Conservation (phyloP, 306 rosid genomes). For the Lathyrus oleraceus region DNA sequence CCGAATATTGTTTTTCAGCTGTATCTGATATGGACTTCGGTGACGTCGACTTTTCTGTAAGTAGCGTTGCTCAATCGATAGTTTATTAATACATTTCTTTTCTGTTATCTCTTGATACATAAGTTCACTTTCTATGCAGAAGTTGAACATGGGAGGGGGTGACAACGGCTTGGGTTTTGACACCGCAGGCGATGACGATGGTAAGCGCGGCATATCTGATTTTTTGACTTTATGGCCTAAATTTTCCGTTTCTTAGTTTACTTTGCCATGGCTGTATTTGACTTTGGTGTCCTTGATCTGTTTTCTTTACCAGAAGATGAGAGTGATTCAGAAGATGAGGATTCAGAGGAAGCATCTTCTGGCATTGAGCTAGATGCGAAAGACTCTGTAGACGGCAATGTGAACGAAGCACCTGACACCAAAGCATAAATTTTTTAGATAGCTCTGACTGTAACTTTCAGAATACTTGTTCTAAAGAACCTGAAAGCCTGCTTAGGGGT, state of each 20-base stretch:
- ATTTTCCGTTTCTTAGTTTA: background rate
- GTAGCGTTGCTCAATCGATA: constrained; percentile 17
- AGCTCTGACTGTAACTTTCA: constrained; percentile 3
- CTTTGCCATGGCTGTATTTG: background rate
- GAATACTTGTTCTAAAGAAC: background rate
- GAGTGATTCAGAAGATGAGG: constrained; percentile 41
- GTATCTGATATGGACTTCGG: constrained; percentile 51
- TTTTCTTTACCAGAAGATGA: constrained; percentile 38
- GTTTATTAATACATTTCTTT: background rate
- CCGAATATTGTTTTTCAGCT: constrained; percentile 40
- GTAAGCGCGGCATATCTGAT: constrained; percentile 28
- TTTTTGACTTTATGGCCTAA: background rate
- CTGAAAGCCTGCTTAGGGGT: constrained; percentile 4
- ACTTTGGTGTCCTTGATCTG: background rate
- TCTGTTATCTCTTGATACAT: background rate
- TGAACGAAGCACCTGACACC: constrained; percentile 24
- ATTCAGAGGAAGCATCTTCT: constrained; percentile 31
- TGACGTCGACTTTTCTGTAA: constrained; percentile 61
- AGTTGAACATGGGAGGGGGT: constrained; percentile 45
- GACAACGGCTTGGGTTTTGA: constrained; percentile 28
- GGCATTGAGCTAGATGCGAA: constrained; percentile 25
- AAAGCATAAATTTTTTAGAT: constrained; percentile 27
- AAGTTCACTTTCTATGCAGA: constrained; percentile 28
- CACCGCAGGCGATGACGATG: constrained; percentile 28
- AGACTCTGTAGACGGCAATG: background rate